These are phyloP conservation scores for Chrysoporthe puriensis DNA, from an alignment of 2,329 filamentous ascomycete species.

Conservation along the genomic window DNA sequence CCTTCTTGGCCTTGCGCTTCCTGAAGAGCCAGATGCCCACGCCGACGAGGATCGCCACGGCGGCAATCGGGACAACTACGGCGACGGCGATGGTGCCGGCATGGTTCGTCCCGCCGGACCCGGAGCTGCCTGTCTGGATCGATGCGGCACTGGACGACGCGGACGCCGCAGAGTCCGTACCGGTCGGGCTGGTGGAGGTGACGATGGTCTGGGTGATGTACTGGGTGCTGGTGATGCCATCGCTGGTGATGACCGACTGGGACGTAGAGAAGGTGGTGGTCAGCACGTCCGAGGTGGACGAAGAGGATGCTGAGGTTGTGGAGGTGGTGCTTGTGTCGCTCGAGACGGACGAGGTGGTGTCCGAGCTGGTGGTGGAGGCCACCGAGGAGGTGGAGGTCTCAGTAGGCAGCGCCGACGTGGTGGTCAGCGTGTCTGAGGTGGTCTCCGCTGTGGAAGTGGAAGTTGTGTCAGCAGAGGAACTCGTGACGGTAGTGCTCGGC, in stretches of 20 bases:
- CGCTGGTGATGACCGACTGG: slow-evolving; percentile 13
- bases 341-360: slow-evolving; percentile 1
- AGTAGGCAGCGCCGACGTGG: slow-evolving; percentile 8
- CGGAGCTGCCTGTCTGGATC: slow-evolving; percentile 34
- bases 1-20: slow-evolving; percentile 82
- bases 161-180: slow-evolving; percentile 15
- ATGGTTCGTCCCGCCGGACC: slow-evolving; percentile 54
- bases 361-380: slow-evolving; percentile 12
- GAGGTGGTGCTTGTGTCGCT: slow-evolving; percentile 10
- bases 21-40: slow-evolving; percentile 84
- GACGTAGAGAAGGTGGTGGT: slow-evolving; percentile 22
- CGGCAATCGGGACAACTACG: slow-evolving; percentile 90
- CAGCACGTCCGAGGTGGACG: not conserved
- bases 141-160: slow-evolving; percentile 17
- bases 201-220: slow-evolving; percentile 30
- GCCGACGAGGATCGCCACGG: slow-evolving; percentile 78
- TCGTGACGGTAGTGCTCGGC: slow-evolving; percentile 25
- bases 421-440: slow-evolving; percentile 1
- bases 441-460: slow-evolving; percentile 25
- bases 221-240: slow-evolving; percentile 24
- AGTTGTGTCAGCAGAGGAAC: slow-evolving; percentile 28
- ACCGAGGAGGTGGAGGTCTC: slow-evolving; percentile 7
- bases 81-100: slow-evolving; percentile 84
- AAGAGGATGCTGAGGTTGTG: slow-evolving; percentile 11
- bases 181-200: slow-evolving; percentile 14